A percentile compares a stretch with the other conserved stretches of the same genome.
phyloP scores from a whole-genome alignment of 73 alveolate genomes.

The Strombidium stylifer region DNA sequence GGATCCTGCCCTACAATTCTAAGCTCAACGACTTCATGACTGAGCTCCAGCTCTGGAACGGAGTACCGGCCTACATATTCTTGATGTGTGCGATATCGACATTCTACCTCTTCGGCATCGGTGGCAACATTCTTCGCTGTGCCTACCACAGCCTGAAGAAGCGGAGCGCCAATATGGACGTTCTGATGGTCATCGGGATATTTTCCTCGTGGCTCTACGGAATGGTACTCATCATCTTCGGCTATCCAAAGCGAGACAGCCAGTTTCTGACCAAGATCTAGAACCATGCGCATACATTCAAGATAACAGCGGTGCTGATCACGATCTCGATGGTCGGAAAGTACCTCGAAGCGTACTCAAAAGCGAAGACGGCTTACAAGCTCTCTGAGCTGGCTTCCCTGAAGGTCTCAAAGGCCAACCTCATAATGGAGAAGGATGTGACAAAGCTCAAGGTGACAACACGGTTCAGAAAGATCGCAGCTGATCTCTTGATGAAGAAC shows the following conservation, averaged over 20 bases:
- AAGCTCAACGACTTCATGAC: conserved; percentile 21
- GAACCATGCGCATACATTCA: conserved; percentile 19
- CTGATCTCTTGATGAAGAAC: conserved; percentile 69
- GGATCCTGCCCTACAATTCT: conserved; percentile 12
- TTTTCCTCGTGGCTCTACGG: conserved; percentile 59
- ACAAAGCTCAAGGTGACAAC: background rate
- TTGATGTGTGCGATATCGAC: conserved; percentile 30
- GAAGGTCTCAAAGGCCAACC: conserved; percentile 56
- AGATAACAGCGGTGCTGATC: conserved; percentile 34
- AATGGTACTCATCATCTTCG: background rate
- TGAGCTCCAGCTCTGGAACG: background rate
- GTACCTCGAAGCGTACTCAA: conserved; percentile 77
- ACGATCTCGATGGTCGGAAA: conserved; percentile 76
- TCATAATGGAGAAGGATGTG: conserved; percentile 49
- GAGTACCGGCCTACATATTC: conserved; percentile 35
- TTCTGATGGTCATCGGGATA: conserved; percentile 59
- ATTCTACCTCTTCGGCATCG: conserved; percentile 15
- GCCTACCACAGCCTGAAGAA: conserved; percentile 50
- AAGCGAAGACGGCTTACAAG: conserved; percentile 66
- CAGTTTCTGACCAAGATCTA: too few relatives aligned
- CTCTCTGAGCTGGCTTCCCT: conserved; percentile 60
- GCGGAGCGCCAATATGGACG: conserved; percentile 65
- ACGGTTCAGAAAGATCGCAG: conserved; percentile 26
- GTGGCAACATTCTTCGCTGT: conserved; percentile 14
- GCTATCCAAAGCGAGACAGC: background rate